Base-by-base conservation (phyloP, 73 alveolate genomes). In the Symbiodinium pilosum region DNA sequence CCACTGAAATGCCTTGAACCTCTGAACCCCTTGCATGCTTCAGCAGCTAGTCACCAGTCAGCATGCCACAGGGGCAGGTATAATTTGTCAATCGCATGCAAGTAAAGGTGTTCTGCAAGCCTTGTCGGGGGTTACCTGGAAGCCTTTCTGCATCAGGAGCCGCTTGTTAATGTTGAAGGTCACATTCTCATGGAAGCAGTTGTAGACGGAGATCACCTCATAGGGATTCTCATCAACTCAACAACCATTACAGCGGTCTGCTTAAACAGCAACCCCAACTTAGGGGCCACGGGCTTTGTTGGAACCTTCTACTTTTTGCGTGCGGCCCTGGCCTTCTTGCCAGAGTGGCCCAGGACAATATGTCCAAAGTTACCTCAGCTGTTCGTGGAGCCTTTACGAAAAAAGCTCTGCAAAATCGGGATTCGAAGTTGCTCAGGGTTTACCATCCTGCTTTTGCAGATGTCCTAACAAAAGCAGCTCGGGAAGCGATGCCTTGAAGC, bases 301-400 rank as follows among this genome's bases (percentile, higher is more conserved):
- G 81, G 41, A 14, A 0, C 41, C 30, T 34, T 0, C 32, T 56
- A 26, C 81, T 26, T 5, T 54, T 54, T 8, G 32, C 39, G 81
- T 24, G 18, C 32, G 14, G 28, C 30, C 43, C 44, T 34, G 73
- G 92, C 99, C 99, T 92, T 99, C 99, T 94, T 99, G 83, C 99
- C 99, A 52, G 99, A 94, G 32, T 99, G 84, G 47, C 99, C 99
- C 87, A 99, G 99, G 68, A 99, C 99, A 75, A 99, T 99, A 91
- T 99, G 95, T 3, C 99, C 99, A 43, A 99, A 99, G 99, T 99
- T 99, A n/a, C n/a, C n/a, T n/a, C n/a, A n/a, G n/a, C n/a, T n/a
- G n/a, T n/a, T n/a, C n/a, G n/a, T n/a, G n/a, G n/a, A n/a, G n/a
- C n/a, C n/a, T n/a, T n/a, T n/a, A n/a, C n/a, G n/a, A n/a, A n/a